phyloP scores from a whole-genome alignment of 2,329 filamentous ascomycete genomes.

The Paecilomyces sp. region DNA sequence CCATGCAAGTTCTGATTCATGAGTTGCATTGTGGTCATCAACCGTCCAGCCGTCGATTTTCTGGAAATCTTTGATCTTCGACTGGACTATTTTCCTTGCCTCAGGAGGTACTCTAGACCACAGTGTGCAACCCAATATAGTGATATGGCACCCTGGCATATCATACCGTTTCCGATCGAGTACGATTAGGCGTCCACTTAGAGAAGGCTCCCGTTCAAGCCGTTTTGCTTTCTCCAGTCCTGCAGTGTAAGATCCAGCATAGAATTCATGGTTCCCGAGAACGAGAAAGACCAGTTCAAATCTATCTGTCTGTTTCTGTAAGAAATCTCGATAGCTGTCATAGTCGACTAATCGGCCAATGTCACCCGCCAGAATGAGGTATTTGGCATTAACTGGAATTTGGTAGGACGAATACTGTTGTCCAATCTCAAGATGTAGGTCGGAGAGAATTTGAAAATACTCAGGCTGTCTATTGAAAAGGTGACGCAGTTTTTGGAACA shows the following conservation, averaged over 20 bases:
- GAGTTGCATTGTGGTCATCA: conserved; percentile 41
- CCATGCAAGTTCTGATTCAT: conserved; percentile 44
- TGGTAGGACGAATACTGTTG: conserved; percentile 14
- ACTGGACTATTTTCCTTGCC: conserved; percentile 29
- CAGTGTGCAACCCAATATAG: conserved; percentile 49
- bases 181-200: conserved; percentile 8
- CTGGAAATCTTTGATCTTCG: conserved; percentile 46
- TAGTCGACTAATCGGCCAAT: conserved; percentile 22
- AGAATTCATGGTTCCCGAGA: conserved; percentile 31
- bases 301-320: conserved; percentile 12
- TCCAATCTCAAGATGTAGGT: conserved; percentile 19
- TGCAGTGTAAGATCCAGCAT: conserved; percentile 8
- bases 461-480: too few species aligned
- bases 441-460: conserved; percentile 16
- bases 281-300: conserved; percentile 21
- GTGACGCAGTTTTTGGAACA: too few species aligned
- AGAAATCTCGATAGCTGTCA: conserved; percentile 14
- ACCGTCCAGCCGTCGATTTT: conserved; percentile 45
- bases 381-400: conserved; percentile 11
- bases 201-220: conserved; percentile 10
- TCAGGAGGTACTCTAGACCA: conserved; percentile 43
- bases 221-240: conserved; percentile 5
- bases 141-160: conserved; percentile 24
- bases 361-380: conserved; percentile 22
- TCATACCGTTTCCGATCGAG: conserved; percentile 9